Evolutionary conservation across 495 filamentous ascomycete species (phyloP).

Genomic region (Penicillium bialowiezense): DNA sequence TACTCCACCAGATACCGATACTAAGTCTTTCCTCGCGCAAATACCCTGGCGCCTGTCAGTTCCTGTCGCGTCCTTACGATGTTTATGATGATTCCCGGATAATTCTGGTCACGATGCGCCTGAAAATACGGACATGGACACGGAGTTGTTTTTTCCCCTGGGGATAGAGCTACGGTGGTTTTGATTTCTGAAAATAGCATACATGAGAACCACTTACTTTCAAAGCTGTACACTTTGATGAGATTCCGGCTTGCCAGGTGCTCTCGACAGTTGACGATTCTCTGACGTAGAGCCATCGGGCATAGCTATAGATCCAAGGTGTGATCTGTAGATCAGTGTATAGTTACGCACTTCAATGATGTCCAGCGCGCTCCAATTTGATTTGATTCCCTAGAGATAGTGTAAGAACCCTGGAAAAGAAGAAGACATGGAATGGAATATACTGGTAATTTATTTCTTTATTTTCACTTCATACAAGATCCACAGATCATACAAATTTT

Average conservation of each 20-base stretch:
- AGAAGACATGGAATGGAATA: too few species aligned
- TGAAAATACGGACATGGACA: conserved; percentile 3
- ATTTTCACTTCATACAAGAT: too few species aligned
- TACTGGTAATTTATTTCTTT: too few species aligned
- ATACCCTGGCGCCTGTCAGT: not conserved
- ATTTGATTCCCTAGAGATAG: too few species aligned
- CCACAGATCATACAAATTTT: too few species aligned
- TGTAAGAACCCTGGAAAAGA: too few species aligned
- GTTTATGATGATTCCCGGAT: conserved; percentile 16
- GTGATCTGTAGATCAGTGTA: too few species aligned
- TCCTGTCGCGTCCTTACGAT: conserved; percentile 12
- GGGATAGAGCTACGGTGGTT: not conserved
- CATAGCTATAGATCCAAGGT: too few species aligned
- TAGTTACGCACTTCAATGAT: too few species aligned
- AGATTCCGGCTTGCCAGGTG: not conserved
- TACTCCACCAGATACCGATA: conserved; percentile 85
- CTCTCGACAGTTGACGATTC: too few species aligned
- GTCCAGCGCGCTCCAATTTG: too few species aligned
- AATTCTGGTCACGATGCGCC: not conserved
- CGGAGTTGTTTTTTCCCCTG: conserved; percentile 7
- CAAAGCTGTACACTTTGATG: not conserved
- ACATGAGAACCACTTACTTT: not conserved
- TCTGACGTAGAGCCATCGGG: too few species aligned
- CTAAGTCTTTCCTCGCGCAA: conserved; percentile 30
- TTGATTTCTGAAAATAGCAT: not conserved